These are phyloP conservation scores for Hirschfeldia incana DNA, from an alignment of 345 rosid genomes.

Conservation along the genomic window DNA sequence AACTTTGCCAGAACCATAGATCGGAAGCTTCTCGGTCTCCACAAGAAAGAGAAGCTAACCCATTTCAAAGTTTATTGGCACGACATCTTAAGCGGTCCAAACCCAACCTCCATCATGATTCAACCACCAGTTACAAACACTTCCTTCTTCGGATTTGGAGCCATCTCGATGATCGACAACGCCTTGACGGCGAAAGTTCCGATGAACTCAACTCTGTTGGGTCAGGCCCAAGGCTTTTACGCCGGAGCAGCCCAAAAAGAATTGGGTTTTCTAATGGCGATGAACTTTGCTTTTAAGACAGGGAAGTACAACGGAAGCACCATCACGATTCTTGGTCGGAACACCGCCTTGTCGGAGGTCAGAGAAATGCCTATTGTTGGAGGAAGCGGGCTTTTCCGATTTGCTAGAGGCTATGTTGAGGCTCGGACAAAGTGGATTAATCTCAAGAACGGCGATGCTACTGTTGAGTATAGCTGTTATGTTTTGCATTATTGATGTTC, in stretches of 20 bases:
- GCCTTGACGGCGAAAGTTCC: constrained; percentile 59
- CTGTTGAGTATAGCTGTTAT: constrained; percentile 54
- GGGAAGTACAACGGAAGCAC: constrained; percentile 76
- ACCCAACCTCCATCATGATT: constrained; percentile 51
- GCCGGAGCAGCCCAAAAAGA: constrained; percentile 56
- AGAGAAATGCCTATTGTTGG: constrained; percentile 83
- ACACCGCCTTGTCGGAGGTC: constrained; percentile 46
- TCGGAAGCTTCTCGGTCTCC: constrained; percentile 37
- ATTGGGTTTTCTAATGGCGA: constrained; percentile 59
- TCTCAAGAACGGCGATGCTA: constrained; percentile 44
- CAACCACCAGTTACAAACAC: constrained; percentile 43
- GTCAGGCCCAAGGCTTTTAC: constrained; percentile 77
- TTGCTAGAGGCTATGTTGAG: constrained; percentile 72
- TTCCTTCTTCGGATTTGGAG: constrained; percentile 61
- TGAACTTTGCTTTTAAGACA: constrained; percentile 66
- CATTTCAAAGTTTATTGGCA: constrained; percentile 74
- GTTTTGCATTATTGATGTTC: constrained; percentile 24
- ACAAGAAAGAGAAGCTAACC: constrained; percentile 57
- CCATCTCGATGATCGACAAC: constrained; percentile 62
- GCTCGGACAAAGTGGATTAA: constrained; percentile 50
- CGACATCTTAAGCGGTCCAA: constrained; percentile 52
- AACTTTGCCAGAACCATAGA: constrained; percentile 44
- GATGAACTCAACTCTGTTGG: constrained; percentile 58
- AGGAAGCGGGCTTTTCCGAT: constrained; percentile 78
- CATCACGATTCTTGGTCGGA: constrained; percentile 65